Evolutionary conservation across 1,139 yeast species (phyloP), one percentile per base, ranked within the genome.

Genomic region (Nakaseomyces bracarensis): DNA sequence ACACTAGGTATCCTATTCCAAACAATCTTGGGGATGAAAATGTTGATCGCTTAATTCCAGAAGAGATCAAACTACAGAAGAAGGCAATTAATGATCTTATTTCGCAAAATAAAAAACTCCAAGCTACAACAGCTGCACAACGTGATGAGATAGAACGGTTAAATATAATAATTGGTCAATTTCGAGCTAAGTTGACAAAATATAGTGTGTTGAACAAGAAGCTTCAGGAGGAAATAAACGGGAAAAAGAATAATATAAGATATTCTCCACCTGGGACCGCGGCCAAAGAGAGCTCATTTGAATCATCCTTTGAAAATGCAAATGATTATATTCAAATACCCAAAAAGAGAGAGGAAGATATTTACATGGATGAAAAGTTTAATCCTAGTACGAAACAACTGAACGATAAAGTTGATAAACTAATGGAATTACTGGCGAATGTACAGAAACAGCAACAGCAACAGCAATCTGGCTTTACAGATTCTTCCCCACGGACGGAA

Each of bases 281-380:
- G 4, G 19, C 18, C 4, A 33, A 21, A 2, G 36, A 33, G 4
- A 13, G n/a, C 4, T 20, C 26, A 11, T 33, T 21, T n/a, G 36
- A 43, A 27, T 36, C 31, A 13, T 26, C 39, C 4, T 36, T 36
- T 15, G 44, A 45, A 20, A 19, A 38, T 28, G 44, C 38, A 16
- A 25, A 36, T 27, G 51, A 49, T 37, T 41, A 43, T 40, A 46
- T 47, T 30, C 48, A 46, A 28, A 25, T 47, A 13, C 45, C 45
- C 21, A 47, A 49, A 21, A 43, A 28, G 31, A 42, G 48, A 20
- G 21, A 33, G 8, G 18, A 29, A 4, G 25, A 15, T 16, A 25
- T 8, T 4, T 21, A 25, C 13, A 16, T 19, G 13, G 19, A 39
- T 28, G 21, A 25, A 27, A 21, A 33, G 23, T 5, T 15, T 8